Base-by-base conservation (phyloP, 1,139 yeast genomes). In the Kluyveromyces sp. region DNA sequence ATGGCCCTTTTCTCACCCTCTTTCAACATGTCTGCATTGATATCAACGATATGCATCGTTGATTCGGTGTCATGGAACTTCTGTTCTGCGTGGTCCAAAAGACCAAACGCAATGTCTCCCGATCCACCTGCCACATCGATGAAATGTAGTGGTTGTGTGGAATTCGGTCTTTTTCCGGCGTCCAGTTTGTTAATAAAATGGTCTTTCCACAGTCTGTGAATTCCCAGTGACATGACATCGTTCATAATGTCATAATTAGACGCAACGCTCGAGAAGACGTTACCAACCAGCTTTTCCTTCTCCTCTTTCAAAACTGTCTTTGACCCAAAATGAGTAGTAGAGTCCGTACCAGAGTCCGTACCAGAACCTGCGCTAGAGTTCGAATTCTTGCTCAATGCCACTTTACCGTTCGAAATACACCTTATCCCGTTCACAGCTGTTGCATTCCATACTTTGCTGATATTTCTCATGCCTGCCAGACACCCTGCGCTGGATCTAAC, bases 121-220 rank as follows among this genome's bases (percentile, higher is more conserved):
- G 97, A 88, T 28, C 99, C 99, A 46, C 98, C 99, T 32, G 98
- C 99, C 44, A 94, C 97, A 66, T 92, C 99, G 50, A 92, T 73
- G 58, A 92, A 89, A 50, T 81, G 78, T 59, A 92, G 71, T 1
- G 96, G 96, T 53, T 79, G 75, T 2, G 68, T 64, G 8, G 88
- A 79, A 36, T 92, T 94, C 3, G 95, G 89, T 59, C 97, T 78
- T 72, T 80, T 80, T 35, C 99, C 99, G 34, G 96, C 95, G 60
- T 92, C 96, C 49, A 92, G 70, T 54, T 88, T 78, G 55, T 79
- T 74, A 55, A 92, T 89, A 60, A 92, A 83, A 61, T 89, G 95
- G 59, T 77, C 80, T 61, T 92, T 92, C 99, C 99, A 92, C 44
- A 89, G 70, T 56, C 98, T 75, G 63, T 92, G 99, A 42, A 92